Evolutionary conservation across 306 rosid species (phyloP).

Genomic region (Crataegus laevigata): DNA sequence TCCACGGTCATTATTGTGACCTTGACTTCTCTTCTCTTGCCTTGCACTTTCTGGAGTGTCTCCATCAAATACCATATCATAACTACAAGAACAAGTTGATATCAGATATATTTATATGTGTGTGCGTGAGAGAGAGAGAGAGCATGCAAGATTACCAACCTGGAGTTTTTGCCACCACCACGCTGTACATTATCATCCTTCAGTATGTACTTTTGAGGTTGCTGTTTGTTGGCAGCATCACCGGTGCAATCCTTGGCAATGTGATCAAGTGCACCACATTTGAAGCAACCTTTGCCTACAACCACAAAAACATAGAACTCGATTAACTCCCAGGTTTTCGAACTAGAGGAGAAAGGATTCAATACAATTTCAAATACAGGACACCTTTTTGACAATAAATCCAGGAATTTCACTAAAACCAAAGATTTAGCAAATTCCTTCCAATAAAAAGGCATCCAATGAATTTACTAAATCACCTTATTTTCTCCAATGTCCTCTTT

Average conservation of each 20-base stretch:
- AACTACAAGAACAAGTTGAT: conserved; percentile 37
- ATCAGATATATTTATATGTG: neutral
- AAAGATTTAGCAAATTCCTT: neutral
- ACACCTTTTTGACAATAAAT: neutral
- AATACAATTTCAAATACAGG: neutral
- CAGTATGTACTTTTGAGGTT: conserved; percentile 46
- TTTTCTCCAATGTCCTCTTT: neutral
- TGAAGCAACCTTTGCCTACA: conserved; percentile 83
- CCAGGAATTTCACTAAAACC: neutral
- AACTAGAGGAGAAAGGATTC: neutral
- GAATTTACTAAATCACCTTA: neutral
- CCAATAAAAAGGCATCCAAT: neutral
- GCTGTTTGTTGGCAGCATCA: conserved; percentile 32
- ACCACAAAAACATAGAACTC: neutral
- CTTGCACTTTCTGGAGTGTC: conserved; percentile 46
- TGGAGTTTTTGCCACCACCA: conserved; percentile 52
- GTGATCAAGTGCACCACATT: conserved; percentile 83
- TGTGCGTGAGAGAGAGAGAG: neutral
- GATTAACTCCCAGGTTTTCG: neutral
- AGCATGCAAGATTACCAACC: conserved; percentile 37
- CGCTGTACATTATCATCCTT: conserved; percentile 67
- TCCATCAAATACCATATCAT: conserved; percentile 89
- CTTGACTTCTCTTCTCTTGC: conserved; percentile 31
- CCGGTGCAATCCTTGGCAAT: conserved; percentile 81
- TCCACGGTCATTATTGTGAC: conserved; percentile 24